These are phyloP conservation scores for Beauveria bassiana DNA, from an alignment of 2,329 filamentous ascomycete species.

Conservation along the genomic window DNA sequence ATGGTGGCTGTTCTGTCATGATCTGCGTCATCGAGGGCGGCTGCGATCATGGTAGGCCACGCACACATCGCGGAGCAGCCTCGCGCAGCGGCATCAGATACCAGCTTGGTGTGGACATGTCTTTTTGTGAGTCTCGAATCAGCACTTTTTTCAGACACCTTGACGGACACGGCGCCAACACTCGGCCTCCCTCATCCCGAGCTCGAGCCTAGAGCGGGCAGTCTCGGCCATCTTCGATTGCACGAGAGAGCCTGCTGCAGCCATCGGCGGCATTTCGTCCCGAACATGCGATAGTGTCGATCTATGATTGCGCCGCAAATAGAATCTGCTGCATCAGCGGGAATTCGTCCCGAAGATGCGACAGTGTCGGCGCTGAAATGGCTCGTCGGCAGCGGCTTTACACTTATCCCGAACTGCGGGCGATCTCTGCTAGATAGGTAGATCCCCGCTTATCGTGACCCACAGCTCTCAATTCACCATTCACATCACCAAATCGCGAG, in stretches of 20 bases:
- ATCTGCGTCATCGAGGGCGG: background rate
- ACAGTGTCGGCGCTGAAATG: background rate
- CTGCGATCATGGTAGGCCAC: background rate
- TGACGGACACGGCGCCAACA: background rate
- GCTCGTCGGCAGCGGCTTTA: background rate
- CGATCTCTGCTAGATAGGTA: background rate
- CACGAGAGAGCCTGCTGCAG: too few relatives aligned
- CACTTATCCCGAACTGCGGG: background rate
- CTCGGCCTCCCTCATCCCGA: background rate
- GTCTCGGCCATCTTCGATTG: background rate
- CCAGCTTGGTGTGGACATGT: background rate
- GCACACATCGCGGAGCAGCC: background rate
- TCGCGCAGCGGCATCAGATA: background rate
- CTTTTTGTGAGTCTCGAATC: background rate
- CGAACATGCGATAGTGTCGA: background rate
- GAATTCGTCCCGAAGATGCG: slow-evolving; percentile 8
- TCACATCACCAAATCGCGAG: background rate
- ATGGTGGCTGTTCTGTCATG: background rate
- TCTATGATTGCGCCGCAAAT: too few relatives aligned
- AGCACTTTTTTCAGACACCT: background rate
- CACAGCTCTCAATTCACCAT: background rate
- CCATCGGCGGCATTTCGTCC: background rate
- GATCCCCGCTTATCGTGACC: too few relatives aligned
- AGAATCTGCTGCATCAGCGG: background rate
- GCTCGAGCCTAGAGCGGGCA: background rate